A percentile compares a stretch with the other conserved stretches of the same genome.
Evolutionary conservation across 495 filamentous ascomycete species (phyloP).

Genomic region (Aspergillus incahuasiensis): DNA sequence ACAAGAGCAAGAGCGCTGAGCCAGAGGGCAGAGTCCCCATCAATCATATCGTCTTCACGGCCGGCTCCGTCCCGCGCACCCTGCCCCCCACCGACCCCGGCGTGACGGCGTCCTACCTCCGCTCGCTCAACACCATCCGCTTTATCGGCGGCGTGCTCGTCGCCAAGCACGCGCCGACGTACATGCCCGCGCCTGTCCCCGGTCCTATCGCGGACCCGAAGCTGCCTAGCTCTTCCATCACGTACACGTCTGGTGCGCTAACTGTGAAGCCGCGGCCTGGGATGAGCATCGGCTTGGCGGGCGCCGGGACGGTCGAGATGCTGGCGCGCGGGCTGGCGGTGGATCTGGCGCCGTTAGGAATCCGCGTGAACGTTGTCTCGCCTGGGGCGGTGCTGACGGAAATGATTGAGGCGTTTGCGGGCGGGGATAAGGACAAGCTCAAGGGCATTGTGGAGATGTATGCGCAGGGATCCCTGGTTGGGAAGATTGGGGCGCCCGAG

Average conservation of each 20-base stretch:
- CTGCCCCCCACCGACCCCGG: constrained; percentile 33
- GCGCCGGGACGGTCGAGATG: constrained; percentile 30
- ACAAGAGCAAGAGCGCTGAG: constrained; percentile 2
- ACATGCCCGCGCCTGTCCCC: constrained; percentile 27
- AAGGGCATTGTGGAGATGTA: constrained; percentile 20
- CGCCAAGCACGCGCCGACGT: constrained; percentile 44
- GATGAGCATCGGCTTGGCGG: constrained; percentile 36
- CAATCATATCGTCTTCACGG: constrained; percentile 62
- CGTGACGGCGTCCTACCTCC: constrained; percentile 27
- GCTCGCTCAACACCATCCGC: constrained; percentile 42
- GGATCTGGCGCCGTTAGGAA: constrained; percentile 44
- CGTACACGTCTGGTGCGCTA: constrained; percentile 49
- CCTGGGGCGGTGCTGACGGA: constrained; percentile 54
- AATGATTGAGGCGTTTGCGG: constrained; percentile 34
- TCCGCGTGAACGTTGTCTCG: constrained; percentile 56
- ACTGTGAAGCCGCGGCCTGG: constrained; percentile 39
- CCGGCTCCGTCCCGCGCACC: constrained; percentile 42
- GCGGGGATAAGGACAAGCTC: constrained; percentile 13
- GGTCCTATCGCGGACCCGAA: background rate
- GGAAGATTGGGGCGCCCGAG: constrained; percentile 44
- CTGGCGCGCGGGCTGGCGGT: constrained; percentile 50
- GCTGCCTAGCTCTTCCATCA: constrained; percentile 44
- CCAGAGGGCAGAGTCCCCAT: constrained; percentile 29
- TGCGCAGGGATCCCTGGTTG: constrained; percentile 27
- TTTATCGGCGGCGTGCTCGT: constrained; percentile 48